Conservation (phyloP, 352 stramenopile species). For the Phytophthora ramorum region DNA sequence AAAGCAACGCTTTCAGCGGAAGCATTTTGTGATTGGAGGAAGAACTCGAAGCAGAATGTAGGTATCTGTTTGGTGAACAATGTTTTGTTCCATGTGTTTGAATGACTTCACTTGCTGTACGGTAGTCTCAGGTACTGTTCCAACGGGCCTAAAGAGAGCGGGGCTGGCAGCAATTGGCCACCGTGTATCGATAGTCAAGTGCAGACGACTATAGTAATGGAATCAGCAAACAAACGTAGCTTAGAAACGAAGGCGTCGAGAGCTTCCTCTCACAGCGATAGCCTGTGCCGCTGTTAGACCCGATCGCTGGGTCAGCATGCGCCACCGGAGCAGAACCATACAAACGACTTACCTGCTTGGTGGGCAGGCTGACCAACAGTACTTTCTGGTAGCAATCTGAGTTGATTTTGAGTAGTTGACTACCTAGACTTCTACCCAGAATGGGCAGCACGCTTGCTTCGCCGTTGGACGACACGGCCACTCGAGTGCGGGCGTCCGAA, state of each 20-base stretch:
- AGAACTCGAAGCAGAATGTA: not conserved
- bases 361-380: not conserved
- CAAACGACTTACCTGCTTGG: too few species aligned
- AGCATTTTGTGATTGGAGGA: not conserved
- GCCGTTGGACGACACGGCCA: not conserved
- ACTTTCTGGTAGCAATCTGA: constrained; percentile 17
- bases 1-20: not conserved
- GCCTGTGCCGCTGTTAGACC: not conserved
- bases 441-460: not conserved
- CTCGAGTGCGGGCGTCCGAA: not conserved
- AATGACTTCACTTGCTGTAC: too few species aligned
- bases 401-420: constrained; percentile 17
- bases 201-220: too few species aligned
- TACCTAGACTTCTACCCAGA: not conserved
- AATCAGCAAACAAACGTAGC: too few species aligned
- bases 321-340: not conserved
- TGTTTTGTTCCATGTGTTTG: not conserved
- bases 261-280: too few species aligned
- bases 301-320: not conserved
- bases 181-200: too few species aligned
- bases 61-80: not conserved
- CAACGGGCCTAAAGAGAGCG: too few species aligned
- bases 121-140: too few species aligned
- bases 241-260: too few species aligned
- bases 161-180: too few species aligned